These are phyloP conservation scores for Zygosaccharomyces pseudobailii DNA, from an alignment of 1,139 yeast genomes.

Conservation along the genomic window DNA sequence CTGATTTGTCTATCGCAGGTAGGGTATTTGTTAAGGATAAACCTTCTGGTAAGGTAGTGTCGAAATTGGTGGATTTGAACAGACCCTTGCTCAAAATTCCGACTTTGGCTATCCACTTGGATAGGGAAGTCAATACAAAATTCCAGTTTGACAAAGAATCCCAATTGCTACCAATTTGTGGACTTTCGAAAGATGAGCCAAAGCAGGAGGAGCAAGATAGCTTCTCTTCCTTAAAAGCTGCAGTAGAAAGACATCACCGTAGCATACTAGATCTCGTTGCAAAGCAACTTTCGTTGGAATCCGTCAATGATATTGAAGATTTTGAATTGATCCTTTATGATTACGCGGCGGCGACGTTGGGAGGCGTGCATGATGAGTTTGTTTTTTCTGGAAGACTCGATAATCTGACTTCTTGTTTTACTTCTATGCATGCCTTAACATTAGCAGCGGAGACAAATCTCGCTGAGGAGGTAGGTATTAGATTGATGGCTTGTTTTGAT, in stretches of 20 bases:
- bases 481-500: constrained; percentile 76
- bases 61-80: constrained; percentile 71
- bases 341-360: constrained; percentile 74
- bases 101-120: constrained; percentile 88
- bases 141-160: constrained; percentile 90
- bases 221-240: constrained; percentile 60
- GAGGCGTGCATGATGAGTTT: constrained; percentile 88
- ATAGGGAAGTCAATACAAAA: constrained; percentile 68
- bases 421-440: constrained; percentile 68
- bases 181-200: constrained; percentile 39
- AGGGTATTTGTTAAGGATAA: constrained; percentile 65
- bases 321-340: constrained; percentile 88
- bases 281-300: constrained; percentile 49
- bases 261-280: constrained; percentile 69
- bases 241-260: constrained; percentile 70
- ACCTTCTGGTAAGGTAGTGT: constrained; percentile 47
- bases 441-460: constrained; percentile 46
- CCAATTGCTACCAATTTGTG: constrained; percentile 82
- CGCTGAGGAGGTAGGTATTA: constrained; percentile 50
- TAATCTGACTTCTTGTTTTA: constrained; percentile 80
- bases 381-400: constrained; percentile 92
- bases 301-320: constrained; percentile 63
- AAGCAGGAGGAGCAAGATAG: constrained; percentile 41
- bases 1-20: constrained; percentile 90
- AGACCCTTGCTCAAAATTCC: constrained; percentile 89